These are phyloP conservation scores for Dimargaris verticillata DNA, from an alignment of 192 early-diverging fungal genomes.

Conservation along the genomic window DNA sequence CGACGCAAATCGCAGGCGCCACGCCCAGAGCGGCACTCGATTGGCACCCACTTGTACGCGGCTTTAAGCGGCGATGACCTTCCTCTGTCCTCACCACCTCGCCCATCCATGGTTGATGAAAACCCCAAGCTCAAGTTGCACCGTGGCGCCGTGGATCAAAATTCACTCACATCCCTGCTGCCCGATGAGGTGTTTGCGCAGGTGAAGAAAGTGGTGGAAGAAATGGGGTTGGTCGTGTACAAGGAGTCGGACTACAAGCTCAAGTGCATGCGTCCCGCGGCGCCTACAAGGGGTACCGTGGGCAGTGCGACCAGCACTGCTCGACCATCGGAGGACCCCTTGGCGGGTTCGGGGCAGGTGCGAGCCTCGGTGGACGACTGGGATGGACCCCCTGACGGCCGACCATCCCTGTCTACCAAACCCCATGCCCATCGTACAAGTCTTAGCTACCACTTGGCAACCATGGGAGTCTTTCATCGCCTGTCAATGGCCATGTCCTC, in stretches of 20 bases:
- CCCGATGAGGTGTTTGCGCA: conserved; percentile 51
- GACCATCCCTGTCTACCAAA: too few species aligned
- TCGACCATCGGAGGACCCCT: too few species aligned
- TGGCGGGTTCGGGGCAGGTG: too few species aligned
- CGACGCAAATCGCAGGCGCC: conserved; percentile 26
- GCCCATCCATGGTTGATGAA: conserved; percentile 24
- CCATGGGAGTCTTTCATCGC: too few species aligned
- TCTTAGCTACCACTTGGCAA: too few species aligned
- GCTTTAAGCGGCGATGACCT: conserved; percentile 17
- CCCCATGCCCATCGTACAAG: too few species aligned
- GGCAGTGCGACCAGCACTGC: too few species aligned
- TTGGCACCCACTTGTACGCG: background rate
- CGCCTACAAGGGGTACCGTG: too few species aligned
- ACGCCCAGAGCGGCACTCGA: background rate
- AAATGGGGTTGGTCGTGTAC: conserved; percentile 35
- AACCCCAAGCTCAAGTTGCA: conserved; percentile 48
- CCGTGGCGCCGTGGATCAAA: conserved; percentile 54
- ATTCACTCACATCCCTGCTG: conserved; percentile 42
- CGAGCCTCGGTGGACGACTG: too few species aligned
- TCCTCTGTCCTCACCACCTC: conserved; percentile 7
- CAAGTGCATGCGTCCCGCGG: conserved; percentile 27
- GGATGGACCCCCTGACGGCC: too few species aligned
- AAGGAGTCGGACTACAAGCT: conserved; percentile 39
- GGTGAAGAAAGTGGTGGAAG: conserved; percentile 35
- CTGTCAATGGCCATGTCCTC: too few species aligned